phyloP scores from a whole-genome alignment of 768 basidiomycete species.

The Chalciporus piperatus region DNA sequence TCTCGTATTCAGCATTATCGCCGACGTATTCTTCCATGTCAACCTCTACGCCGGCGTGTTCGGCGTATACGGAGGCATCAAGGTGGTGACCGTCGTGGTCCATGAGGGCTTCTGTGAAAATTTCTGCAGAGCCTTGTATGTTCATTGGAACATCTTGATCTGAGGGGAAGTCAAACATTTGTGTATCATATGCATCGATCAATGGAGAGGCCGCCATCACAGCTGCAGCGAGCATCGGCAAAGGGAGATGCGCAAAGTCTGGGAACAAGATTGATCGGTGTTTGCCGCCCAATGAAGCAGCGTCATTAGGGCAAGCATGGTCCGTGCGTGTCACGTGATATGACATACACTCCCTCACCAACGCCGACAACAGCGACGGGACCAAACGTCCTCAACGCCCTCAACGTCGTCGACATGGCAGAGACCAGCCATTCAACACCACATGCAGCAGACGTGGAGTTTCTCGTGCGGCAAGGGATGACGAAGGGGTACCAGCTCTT shows the following conservation, averaged over 20 bases:
- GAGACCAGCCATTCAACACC: constrained; percentile 14
- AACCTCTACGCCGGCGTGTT: constrained; percentile 52
- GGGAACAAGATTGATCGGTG: constrained; percentile 14
- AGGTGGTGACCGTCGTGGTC: constrained; percentile 47
- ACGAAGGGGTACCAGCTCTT: constrained; percentile 64
- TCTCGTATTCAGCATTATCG: constrained; percentile 49
- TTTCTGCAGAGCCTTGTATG: constrained; percentile 39
- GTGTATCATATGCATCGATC: constrained; percentile 56
- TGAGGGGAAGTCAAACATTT: constrained; percentile 57
- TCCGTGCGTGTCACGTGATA: constrained; percentile 31
- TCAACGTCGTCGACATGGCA: background rate
- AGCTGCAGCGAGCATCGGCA: constrained; percentile 8
- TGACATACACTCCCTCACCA: background rate
- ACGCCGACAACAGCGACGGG: constrained; percentile 6
- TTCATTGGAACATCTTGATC: constrained; percentile 65
- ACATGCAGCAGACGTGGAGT: constrained; percentile 58
- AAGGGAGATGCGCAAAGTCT: constrained; percentile 14
- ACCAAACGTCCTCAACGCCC: background rate
- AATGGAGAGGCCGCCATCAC: constrained; percentile 29
- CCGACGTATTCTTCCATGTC: constrained; percentile 60
- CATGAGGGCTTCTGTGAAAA: constrained; percentile 56
- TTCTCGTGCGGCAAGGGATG: constrained; percentile 64
- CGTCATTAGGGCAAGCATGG: constrained; percentile 31
- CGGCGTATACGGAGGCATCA: constrained; percentile 23
- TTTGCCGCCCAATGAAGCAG: constrained; percentile 8